A percentile compares a stretch with the other conserved stretches of the same genome.
Evolutionary conservation across 2,329 filamentous ascomycete genomes (phyloP).

Genomic region (Aciculosporium take): DNA sequence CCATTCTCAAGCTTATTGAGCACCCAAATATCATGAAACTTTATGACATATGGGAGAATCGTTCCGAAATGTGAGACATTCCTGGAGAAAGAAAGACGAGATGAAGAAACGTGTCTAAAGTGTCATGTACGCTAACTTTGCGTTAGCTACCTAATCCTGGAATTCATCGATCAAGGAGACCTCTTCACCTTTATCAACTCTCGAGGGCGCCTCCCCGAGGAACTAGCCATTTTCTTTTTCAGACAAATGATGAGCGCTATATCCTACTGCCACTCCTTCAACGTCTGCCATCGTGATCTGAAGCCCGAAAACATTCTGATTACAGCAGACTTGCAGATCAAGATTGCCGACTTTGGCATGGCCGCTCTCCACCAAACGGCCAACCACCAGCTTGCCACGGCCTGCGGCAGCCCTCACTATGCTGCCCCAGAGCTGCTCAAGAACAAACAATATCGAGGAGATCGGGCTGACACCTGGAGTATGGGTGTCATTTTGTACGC

Average conservation of each 20-base stretch:
- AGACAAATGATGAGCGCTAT: conserved; percentile 87
- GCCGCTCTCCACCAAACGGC: conserved; percentile 75
- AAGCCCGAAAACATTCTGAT: conserved; percentile 96
- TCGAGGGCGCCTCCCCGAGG: conserved; percentile 60
- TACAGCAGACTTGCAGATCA: conserved; percentile 61
- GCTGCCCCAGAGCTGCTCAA: conserved; percentile 84
- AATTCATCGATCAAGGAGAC: conserved; percentile 70
- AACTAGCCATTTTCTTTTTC: conserved; percentile 71
- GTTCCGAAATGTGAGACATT: conserved; percentile 68
- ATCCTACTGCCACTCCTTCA: conserved; percentile 84
- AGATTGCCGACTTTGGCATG: conserved; percentile 97
- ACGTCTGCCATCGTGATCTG: conserved; percentile 89
- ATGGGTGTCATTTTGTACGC: conserved; percentile 82
- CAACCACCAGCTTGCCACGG: conserved; percentile 67
- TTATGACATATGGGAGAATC: conserved; percentile 96
- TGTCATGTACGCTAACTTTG: conserved; percentile 6
- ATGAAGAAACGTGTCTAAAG: not conserved
- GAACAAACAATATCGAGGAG: conserved; percentile 64
- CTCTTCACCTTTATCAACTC: conserved; percentile 75
- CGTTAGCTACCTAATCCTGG: conserved; percentile 80
- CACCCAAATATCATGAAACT: conserved; percentile 90
- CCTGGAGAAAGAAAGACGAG: not conserved
- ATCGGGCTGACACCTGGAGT: conserved; percentile 88
- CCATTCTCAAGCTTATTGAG: conserved; percentile 91
- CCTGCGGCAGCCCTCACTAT: conserved; percentile 93